Base-by-base conservation (phyloP, 768 basidiomycete genomes). In the Pleurotus platypus region DNA sequence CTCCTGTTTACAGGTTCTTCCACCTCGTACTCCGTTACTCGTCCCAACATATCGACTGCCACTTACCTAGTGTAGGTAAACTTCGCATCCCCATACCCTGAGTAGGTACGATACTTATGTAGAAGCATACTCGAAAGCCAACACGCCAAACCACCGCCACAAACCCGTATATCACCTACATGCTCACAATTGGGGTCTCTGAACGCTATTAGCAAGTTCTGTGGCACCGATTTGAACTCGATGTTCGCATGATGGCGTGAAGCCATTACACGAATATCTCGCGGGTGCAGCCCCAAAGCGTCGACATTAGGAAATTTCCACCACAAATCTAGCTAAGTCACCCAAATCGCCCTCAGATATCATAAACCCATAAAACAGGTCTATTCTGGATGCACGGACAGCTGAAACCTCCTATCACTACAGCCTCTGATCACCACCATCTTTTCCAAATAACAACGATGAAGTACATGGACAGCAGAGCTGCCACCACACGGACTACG, bases 391-490 rank as follows among this genome's bases (percentile, higher is more conserved):
- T 35, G 9, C 30, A 35, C 30, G 30, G 30, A 35, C 30, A 35
- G 8, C 8, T 35, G 30, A 35, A 35, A 35, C 30, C 30, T 35
- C 30, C 30, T 35, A 35, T 35, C 47, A 24, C 47, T 11, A 6
- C 49, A n/a, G 11, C 49, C n/a, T n/a, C 27, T 27, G n/a, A 18
- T 53, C 39, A 53, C 39, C 22, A 24, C 51, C 51, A 54, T 39
- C 51, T n/a, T 20, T 42, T 20, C 35, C 51, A 54, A 22, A 54
- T 42, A 39, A 54, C 37, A 39, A 54, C 51, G 27, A 54, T 22
- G 39, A 54, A 54, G 24, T 54, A 54, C 11, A 35, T 38, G 39
- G 51, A 37, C 18, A 54, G 39, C 39, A 54, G 13, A 15, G 37
- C 51, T 13, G 51, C 37, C 13, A 42, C 39, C 2, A 42, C 51